Evolutionary conservation across 164 flowering plant species (phyloP), one percentile per base, ranked within the genome.

Genomic region (Akebia trifoliata): DNA sequence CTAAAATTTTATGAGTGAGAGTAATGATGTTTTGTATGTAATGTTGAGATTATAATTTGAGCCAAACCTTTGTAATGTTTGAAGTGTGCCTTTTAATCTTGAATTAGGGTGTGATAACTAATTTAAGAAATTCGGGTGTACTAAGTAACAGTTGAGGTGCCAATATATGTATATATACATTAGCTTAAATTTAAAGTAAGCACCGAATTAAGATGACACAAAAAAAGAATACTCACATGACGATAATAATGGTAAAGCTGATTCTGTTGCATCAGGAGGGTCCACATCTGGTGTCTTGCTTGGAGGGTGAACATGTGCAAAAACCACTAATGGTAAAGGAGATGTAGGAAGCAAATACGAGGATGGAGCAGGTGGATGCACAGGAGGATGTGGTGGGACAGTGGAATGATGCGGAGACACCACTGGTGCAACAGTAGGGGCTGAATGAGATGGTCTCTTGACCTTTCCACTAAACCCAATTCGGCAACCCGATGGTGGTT

Each of bases 241-340:
- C 53, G 78, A 62, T 51, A 78, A 77, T 1, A 65, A 65, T 2
- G 81, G 82, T 57, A 80, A 50, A 17, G 52, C 42, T 11, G 74
- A 34, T 26, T 73, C 69, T 36, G 24, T 56, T 55, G 31, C 38
- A 56, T 70, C 64, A 22, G 81, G n/a, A n/a, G n/a, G 65, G 42
- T 65, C 59, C 36, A 57, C 53, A 60, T 66, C 68, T 44, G 52
- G 52, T 47, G 53, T 52, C 56, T 46, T 67, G 11, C 78, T 73
- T 31, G 92, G 86, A 36, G 90, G 88, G 29, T 62, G 75, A 67
- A 15, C 65, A 73, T 72, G 83, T 60, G 82, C 73, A 64, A 73
- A 73, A 28, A 72, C 72, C 12, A 76, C 88, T 56, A 56, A 58
- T 47, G 79, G 90, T 56, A 81, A 64, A 50, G 90, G 90, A 62